A percentile compares a stretch with the other conserved stretches of the same genome.
These are phyloP conservation scores for Nitzschia sp. DNA, from an alignment of 108 stramenopile species.

Conservation along the genomic window DNA sequence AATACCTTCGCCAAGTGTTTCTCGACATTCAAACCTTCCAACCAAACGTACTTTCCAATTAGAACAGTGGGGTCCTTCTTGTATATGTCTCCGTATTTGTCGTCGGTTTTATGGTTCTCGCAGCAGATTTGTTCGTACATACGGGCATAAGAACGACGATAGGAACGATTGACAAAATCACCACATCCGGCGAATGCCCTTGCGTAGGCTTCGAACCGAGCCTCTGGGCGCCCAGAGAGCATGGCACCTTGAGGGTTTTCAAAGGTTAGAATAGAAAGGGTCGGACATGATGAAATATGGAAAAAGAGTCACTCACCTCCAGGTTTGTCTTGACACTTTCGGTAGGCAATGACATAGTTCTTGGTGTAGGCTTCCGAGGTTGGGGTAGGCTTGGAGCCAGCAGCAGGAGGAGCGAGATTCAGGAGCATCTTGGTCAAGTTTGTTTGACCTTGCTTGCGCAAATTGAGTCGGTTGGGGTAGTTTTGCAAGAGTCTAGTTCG, in stretches of 20 bases:
- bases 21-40: slow-evolving; percentile 62
- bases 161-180: slow-evolving; percentile 37
- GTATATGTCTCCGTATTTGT: slow-evolving; percentile 45
- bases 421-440: slow-evolving; percentile 53
- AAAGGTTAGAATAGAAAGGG: not conserved
- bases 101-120: slow-evolving; percentile 56
- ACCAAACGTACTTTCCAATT: slow-evolving; percentile 59
- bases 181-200: slow-evolving; percentile 82
- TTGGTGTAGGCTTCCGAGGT: slow-evolving; percentile 45
- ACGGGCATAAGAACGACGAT: slow-evolving; percentile 78
- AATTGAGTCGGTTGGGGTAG: slow-evolving; percentile 30
- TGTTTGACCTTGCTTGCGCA: slow-evolving; percentile 32
- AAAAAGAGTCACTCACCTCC: slow-evolving; percentile 48
- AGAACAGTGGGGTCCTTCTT: slow-evolving; percentile 54
- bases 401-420: slow-evolving; percentile 40
- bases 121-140: slow-evolving; percentile 71
- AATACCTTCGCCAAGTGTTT: slow-evolving; percentile 58
- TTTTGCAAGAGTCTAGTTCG: slow-evolving; percentile 64
- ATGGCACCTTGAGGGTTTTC: slow-evolving; percentile 39
- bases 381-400: not conserved
- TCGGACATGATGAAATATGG: not conserved
- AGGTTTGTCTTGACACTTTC: slow-evolving; percentile 79
- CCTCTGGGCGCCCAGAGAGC: slow-evolving; percentile 67
- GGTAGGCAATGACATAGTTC: slow-evolving; percentile 71
- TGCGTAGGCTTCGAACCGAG: slow-evolving; percentile 85